Evolutionary conservation across 768 basidiomycete genomes (phyloP), one percentile per base, ranked within the genome.

Genomic region (Collybiopsis luxurians): DNA sequence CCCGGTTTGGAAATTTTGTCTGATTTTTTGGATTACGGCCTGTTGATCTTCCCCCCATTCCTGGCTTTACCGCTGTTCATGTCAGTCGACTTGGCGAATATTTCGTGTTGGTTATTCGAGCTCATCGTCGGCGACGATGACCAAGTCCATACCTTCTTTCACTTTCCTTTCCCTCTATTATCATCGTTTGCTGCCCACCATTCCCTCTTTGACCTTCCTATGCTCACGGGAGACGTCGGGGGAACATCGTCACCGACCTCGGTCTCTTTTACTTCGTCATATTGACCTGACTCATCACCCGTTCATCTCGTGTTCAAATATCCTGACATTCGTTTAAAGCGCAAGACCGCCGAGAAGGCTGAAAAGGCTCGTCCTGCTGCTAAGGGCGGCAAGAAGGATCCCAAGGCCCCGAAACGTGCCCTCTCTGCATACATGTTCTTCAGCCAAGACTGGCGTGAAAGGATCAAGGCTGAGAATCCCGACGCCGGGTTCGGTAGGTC

Each of bases 361-460:
- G 87, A 88, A 64, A 85, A 84, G 63, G 75, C 78, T 19, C 73
- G 65, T 19, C 62, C n/a, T n/a, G 79, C 61, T 6, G 79, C 61
- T 85, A 85, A 68, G 71, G 72, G n/a, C n/a, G n/a, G n/a, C 58
- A 85, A 89, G 75, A 93, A 92, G 74, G 87, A 93, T 70, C 84
- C 83, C 59, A 89, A 89, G 72, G 84, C 87, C 44, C 94, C 93
- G 59, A 97, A 98, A 78, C 86, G 95, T 53, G 90, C 92, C 0
- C 81, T 97, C 45, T 97, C 95, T 28, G 94, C 96, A 39, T 98
- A 97, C 79, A 97, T 98, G 96, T 95, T 95, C 89, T 98, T 98
- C 82, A 87, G 85, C 65, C 91, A 95, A 72, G 95, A 94, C 72
- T 90, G 92, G 91, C 84, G 95, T 69, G 90, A 95, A 74, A 84